Evolutionary conservation across 371 early-diverging fungal species (phyloP).

Genomic region (Rhizomucor pusillus): DNA sequence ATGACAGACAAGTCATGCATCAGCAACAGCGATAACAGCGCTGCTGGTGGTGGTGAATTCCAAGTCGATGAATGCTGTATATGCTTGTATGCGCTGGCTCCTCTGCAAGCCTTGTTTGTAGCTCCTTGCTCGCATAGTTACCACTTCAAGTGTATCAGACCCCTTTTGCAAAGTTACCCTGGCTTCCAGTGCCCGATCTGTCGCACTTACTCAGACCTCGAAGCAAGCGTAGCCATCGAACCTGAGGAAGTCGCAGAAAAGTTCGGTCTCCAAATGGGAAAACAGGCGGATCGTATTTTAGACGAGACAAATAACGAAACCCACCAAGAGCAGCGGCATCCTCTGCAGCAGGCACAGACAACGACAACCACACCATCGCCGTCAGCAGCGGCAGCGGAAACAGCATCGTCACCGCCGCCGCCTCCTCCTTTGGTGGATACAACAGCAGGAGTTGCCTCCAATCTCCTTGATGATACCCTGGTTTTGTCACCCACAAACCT

Average conservation of each 20-base stretch:
- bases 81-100: conserved; percentile 87
- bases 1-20: background rate
- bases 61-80: conserved; percentile 90
- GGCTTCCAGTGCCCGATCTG: conserved; percentile 95
- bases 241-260: conserved; percentile 28
- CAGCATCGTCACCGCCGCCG: too few species aligned
- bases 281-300: too few species aligned
- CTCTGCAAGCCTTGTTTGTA: conserved; percentile 92
- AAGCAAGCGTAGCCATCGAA: conserved; percentile 72
- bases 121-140: conserved; percentile 94
- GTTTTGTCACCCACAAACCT: conserved; percentile 8
- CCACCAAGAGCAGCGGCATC: background rate
- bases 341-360: background rate
- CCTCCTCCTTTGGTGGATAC: too few species aligned
- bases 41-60: background rate
- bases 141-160: conserved; percentile 92
- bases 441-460: too few species aligned
- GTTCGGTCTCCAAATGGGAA: too few species aligned
- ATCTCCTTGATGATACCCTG: conserved; percentile 5
- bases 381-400: background rate
- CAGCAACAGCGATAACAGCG: conserved; percentile 4
- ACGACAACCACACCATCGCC: background rate
- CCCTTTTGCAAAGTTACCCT: conserved; percentile 68
- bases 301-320: too few species aligned
- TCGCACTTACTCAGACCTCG: conserved; percentile 91